These are phyloP conservation scores for Leccinum uliginosum DNA, from an alignment of 768 basidiomycete species.

Conservation along the genomic window DNA sequence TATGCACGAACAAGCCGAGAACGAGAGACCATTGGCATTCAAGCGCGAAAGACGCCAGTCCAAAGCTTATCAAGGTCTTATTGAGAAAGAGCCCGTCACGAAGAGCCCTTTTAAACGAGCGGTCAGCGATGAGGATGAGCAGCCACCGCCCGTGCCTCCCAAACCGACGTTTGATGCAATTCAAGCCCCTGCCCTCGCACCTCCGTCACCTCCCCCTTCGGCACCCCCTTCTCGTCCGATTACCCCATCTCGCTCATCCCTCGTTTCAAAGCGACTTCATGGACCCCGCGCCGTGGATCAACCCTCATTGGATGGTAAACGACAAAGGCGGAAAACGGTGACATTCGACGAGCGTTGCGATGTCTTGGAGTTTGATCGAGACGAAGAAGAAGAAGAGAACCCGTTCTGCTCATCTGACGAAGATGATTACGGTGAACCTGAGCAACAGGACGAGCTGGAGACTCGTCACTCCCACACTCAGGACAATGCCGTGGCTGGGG, in stretches of 20 bases:
- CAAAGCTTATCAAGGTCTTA: slow-evolving; percentile 66
- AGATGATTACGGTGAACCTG: slow-evolving; percentile 24
- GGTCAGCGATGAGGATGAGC: slow-evolving; percentile 25
- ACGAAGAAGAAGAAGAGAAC: slow-evolving; percentile 52
- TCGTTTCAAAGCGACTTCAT: slow-evolving; percentile 69
- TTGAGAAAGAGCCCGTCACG: slow-evolving; percentile 72
- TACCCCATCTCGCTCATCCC: slow-evolving; percentile 51
- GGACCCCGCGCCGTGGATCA: slow-evolving; percentile 63
- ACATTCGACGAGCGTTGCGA: slow-evolving; percentile 78
- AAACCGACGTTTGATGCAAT: slow-evolving; percentile 9
- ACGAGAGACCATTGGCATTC: slow-evolving; percentile 64
- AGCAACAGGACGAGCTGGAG: slow-evolving; percentile 12
- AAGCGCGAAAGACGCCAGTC: slow-evolving; percentile 76
- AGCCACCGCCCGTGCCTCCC: slow-evolving; percentile 27
- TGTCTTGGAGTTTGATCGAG: slow-evolving; percentile 74
- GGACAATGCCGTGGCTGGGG: not conserved
- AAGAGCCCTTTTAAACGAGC: slow-evolving; percentile 72
- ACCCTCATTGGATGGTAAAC: slow-evolving; percentile 28
- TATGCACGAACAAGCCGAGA: slow-evolving; percentile 67
- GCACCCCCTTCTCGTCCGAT: slow-evolving; percentile 40
- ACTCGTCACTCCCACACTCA: slow-evolving; percentile 9
- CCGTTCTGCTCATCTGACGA: slow-evolving; percentile 42
- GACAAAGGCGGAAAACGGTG: slow-evolving; percentile 70
- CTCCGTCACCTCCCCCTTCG: slow-evolving; percentile 29
- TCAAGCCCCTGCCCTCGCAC: slow-evolving; percentile 6